A percentile compares a stretch with the other conserved stretches of the same genome.
Conservation (phyloP, 2,329 filamentous ascomycete genomes). For the Paecilomyces variotii region DNA sequence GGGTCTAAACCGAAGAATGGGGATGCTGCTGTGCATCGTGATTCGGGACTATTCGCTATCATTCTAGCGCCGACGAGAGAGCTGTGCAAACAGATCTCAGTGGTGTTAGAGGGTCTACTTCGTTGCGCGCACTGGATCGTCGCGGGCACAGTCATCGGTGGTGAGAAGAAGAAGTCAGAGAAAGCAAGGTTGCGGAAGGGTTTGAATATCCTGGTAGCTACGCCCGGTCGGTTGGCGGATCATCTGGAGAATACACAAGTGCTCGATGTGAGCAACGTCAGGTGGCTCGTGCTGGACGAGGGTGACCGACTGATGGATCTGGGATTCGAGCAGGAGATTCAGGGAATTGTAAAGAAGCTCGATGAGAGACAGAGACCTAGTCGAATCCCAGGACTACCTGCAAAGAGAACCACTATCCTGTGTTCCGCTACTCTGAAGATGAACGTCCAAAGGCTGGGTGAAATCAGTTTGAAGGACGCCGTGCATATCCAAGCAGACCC, state of each 20-base stretch:
- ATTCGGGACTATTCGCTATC: conserved; percentile 87
- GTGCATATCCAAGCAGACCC: conserved; percentile 70
- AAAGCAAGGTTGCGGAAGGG: conserved; percentile 92
- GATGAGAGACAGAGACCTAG: conserved; percentile 57
- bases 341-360: conserved; percentile 74
- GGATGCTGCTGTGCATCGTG: conserved; percentile 59
- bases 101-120: conserved; percentile 75
- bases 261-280: conserved; percentile 76
- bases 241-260: conserved; percentile 89
- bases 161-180: conserved; percentile 70
- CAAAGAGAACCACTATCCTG: conserved; percentile 72
- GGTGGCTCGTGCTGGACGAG: conserved; percentile 92
- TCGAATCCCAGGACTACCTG: conserved; percentile 58
- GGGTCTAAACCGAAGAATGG: conserved; percentile 11
- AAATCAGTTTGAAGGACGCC: conserved; percentile 91
- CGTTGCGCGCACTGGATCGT: conserved; percentile 93
- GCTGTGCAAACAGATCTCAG: conserved; percentile 85
- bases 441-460: conserved; percentile 86
- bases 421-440: conserved; percentile 98
- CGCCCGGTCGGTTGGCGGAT: conserved; percentile 82
- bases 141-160: conserved; percentile 71
- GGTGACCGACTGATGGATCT: conserved; percentile 98
- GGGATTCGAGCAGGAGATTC: conserved; percentile 90
- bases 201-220: conserved; percentile 91
- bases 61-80: conserved; percentile 92